phyloP scores from a whole-genome alignment of 23 red algal genomes.

The Gracilaria domingensis region DNA sequence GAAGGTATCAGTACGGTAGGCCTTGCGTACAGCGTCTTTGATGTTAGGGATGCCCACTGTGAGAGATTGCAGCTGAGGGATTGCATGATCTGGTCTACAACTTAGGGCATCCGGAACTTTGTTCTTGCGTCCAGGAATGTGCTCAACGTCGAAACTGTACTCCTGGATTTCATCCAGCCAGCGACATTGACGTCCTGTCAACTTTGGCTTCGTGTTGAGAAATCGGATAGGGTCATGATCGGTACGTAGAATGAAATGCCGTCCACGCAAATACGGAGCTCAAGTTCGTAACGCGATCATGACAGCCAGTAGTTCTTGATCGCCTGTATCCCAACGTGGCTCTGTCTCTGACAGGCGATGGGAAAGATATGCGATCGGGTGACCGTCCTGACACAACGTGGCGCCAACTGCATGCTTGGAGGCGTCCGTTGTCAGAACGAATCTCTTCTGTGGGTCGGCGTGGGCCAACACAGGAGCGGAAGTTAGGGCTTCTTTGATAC shows the following conservation, averaged over 20 bases:
- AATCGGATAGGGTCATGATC: constrained; percentile 50
- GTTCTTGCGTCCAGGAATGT: not conserved
- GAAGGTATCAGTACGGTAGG: too few relatives aligned
- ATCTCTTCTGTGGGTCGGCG: not conserved
- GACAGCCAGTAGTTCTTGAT: constrained; percentile 15
- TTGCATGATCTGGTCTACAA: not conserved
- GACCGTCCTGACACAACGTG: constrained; percentile 1
- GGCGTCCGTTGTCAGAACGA: constrained; percentile 1
- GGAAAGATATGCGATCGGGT: too few relatives aligned
- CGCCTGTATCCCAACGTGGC: constrained; percentile 12
- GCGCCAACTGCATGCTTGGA: constrained; percentile 42
- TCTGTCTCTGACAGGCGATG: constrained; percentile 10
- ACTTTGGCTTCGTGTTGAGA: constrained; percentile 29
- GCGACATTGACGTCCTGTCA: not conserved
- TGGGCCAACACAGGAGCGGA: too few relatives aligned
- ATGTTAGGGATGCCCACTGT: too few relatives aligned
- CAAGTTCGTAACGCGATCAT: constrained; percentile 24
- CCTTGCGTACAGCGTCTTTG: too few relatives aligned
- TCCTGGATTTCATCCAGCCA: too few relatives aligned
- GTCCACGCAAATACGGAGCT: not conserved
- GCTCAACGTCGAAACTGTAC: not conserved
- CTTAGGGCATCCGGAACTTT: constrained; percentile 35
- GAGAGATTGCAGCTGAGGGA: too few relatives aligned
- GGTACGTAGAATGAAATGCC: not conserved
- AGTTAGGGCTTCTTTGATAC: too few relatives aligned